Base-by-base conservation (phyloP, 2,329 filamentous ascomycete species). In the Grosmannia serpens region DNA sequence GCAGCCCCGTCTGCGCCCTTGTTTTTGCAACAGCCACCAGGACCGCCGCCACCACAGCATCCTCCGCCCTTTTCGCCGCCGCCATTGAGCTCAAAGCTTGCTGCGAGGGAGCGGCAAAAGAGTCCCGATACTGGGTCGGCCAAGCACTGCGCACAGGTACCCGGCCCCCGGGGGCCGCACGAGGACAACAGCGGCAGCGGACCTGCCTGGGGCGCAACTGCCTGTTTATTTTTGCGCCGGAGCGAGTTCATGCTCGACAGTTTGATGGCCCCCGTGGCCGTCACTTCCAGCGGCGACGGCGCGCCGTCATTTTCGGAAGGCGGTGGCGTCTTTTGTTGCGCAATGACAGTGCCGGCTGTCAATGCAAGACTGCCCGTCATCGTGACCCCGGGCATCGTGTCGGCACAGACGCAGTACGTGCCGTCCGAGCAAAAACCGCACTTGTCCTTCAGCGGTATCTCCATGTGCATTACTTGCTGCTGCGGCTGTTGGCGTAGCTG, bases 391-490 rank as follows among this genome's bases (percentile, higher is more conserved):
- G 65, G 62, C 60, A 69, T 67, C 22, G 67, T 64, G 11, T 91
- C 88, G 27, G 88, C 88, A 70, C 89, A 94, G 63, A 91, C 84
- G 67, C 89, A 94, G 65, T 89, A 89, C 0, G 86, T 91, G 5
- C 87, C 88, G 60, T 91, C 87, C 62, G 86, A 83, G 71, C 89
- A 94, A 73, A 94, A 94, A 8, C 89, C 89, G 69, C 89, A 94
- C 24, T 82, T 80, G 65, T 92, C 88, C 62, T 82, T 79, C 6
- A 80, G 75, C 13, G 75, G 73, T 49, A 79, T 70, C n/a, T 64
- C 58, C 20, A 58, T 67, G 59, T 64, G 65, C 57, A 52, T 64
- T 58, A 52, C 56, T 24, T 24, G 59, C 55, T 27, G 57, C 24
- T 38, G 56, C 35, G 26, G 50, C 13, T 49, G 52, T 20, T 50